Evolutionary conservation across 2,329 filamentous ascomycete species (phyloP), one percentile per base, ranked within the genome.

Genomic region (Aspergillus persii): DNA sequence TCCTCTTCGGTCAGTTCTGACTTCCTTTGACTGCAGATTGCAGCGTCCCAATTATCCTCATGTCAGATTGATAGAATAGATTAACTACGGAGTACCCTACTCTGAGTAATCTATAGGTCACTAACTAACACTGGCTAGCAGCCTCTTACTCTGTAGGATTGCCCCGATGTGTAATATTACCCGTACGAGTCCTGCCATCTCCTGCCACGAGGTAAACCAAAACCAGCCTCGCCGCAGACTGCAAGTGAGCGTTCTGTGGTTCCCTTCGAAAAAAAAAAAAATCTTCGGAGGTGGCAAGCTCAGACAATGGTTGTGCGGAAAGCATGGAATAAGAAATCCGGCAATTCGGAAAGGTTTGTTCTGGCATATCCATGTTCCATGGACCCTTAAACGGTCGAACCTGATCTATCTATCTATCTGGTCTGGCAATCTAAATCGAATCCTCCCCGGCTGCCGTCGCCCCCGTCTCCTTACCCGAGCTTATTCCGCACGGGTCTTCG

Each of bases 221-320:
- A 23, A 23, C 61, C 61, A 63, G 61, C 61, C 59, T 63, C 56
- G 31, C 54, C 30, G 23, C 48, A 54, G 61, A 56, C 52, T 61
- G 59, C n/a, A 53, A 39, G 18, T 46, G 47, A 59, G n/a, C 47
- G 8, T 60, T 49, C 26, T 50, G 53, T 60, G 54, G 54, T 57
- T 60, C 56, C 48, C 23, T 29, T 6, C 36, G 18, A 26, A 53
- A n/a, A n/a, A n/a, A n/a, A n/a, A n/a, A n/a, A 57, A 61, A 58
- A 51, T 55, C 50, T 56, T 33, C 41, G 41, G 27, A 23, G 30
- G 60, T 57, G 60, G 57, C 57, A 54, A 61, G 52, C 18, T 23
- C 18, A 23, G 18, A 23, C 18, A 23, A 23, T 23, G 18, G 18
- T 23, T 23, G 18, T 23, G 18, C 18, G 18, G 18, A 23, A 23